Percentiles rank a stretch among this genome's conserved stretches.
Conservation (phyloP, 805 yeast genomes). For the Metschnikowia aberdeeniae region DNA sequence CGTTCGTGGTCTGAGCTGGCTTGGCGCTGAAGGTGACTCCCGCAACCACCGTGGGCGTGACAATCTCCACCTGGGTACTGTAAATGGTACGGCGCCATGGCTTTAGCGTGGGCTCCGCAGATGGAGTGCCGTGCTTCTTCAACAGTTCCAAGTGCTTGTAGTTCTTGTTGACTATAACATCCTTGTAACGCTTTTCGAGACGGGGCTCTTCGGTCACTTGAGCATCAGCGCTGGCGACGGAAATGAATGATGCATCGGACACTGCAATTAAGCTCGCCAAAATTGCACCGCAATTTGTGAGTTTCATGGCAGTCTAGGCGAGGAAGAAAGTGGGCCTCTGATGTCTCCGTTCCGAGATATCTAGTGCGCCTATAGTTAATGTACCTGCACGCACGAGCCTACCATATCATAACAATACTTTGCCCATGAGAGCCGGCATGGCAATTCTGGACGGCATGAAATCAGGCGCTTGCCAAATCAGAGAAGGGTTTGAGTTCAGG, state of each 20-base stretch:
- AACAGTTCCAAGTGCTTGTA: slow-evolving; percentile 25
- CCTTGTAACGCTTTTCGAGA: slow-evolving; percentile 28
- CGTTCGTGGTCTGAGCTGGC: slow-evolving; percentile 67
- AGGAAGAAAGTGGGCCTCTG: background rate
- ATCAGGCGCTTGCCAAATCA: background rate
- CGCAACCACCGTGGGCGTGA: slow-evolving; percentile 58
- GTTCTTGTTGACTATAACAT: slow-evolving; percentile 27
- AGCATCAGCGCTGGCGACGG: slow-evolving; percentile 14
- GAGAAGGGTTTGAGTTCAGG: too few species aligned
- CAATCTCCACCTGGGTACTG: slow-evolving; percentile 51
- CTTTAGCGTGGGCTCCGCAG: slow-evolving; percentile 31
- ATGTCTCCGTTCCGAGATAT: background rate
- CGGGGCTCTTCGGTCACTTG: slow-evolving; percentile 11
- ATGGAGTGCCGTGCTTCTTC: slow-evolving; percentile 14
- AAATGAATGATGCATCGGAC: slow-evolving; percentile 4
- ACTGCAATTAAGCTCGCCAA: background rate
- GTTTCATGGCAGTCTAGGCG: background rate
- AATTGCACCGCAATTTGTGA: background rate
- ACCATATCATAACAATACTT: background rate
- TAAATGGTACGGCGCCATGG: slow-evolving; percentile 78
- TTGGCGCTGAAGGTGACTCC: slow-evolving; percentile 63
- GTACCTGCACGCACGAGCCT: slow-evolving; percentile 1
- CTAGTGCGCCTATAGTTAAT: background rate
- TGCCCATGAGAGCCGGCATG: background rate
- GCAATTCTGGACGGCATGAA: background rate